Evolutionary conservation across 257 asterid species (phyloP).

Genomic region (Asclepias syriaca): DNA sequence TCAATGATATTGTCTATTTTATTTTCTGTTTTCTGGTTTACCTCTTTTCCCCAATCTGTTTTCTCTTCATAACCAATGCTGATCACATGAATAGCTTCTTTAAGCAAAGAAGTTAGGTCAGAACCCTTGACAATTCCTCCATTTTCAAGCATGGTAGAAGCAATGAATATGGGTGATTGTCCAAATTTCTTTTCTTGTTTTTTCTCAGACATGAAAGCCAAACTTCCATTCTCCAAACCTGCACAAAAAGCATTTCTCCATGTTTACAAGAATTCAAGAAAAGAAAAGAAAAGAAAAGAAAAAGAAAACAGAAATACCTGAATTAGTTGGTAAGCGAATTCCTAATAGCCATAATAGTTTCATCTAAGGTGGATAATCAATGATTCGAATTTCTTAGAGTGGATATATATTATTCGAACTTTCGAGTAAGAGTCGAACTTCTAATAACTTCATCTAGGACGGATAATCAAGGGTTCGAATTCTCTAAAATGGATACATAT

Average conservation of each 20-base stretch:
- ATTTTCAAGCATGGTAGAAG: conserved; percentile 23
- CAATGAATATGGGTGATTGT: conserved; percentile 29
- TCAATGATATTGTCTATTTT: background rate
- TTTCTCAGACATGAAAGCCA: conserved; percentile 12
- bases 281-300: too few relatives aligned
- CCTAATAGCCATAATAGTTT: too few relatives aligned
- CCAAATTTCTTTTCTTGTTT: conserved; percentile 32
- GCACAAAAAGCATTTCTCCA: background rate
- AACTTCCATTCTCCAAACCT: conserved; percentile 17
- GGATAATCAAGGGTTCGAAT: too few relatives aligned
- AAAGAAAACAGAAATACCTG: too few relatives aligned
- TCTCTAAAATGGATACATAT: too few relatives aligned
- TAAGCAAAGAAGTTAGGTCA: conserved; percentile 24
- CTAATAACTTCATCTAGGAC: too few relatives aligned
- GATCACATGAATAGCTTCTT: conserved; percentile 36
- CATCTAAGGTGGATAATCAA: too few relatives aligned
- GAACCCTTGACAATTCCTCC: conserved; percentile 22
- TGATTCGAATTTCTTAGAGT: too few relatives aligned
- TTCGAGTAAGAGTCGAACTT: too few relatives aligned
- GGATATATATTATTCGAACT: too few relatives aligned
- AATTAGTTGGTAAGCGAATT: too few relatives aligned
- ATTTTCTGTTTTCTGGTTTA: background rate
- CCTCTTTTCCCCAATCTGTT: conserved; percentile 44
- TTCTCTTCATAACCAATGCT: conserved; percentile 38
- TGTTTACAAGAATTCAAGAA: background rate